Evolutionary conservation across 176 grass and related monocot species (phyloP), one percentile per base, ranked within the genome.

Genomic region (Pontederia paniculata): DNA sequence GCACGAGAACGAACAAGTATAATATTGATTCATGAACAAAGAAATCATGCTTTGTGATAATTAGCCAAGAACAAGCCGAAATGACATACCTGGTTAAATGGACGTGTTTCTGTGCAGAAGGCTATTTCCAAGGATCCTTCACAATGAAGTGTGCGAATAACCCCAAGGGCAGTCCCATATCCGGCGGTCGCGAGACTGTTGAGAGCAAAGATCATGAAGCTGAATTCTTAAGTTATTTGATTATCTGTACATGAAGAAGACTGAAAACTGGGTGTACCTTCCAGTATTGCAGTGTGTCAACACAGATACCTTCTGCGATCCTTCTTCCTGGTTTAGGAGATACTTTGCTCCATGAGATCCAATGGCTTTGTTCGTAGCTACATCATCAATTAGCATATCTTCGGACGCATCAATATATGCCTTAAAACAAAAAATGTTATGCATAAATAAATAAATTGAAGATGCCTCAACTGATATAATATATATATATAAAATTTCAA

Each of bases 281-380:
- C 91, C 91, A 66, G 91, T 97, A 70, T 97, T 97, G 52, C 91
- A 97, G 56, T 97, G 91, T 37, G 91, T 97, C 54, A 97, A 61
- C 76, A 90, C 74, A 70, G 68, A 73, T 19, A 90, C 72, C 15
- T 66, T 78, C 66, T 66, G 74, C 11, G 70, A 79, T 58, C 48
- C 67, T 60, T 72, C 64, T 47, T 77, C 63, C 37, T 81, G 62
- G 47, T 41, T 49, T 73, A 47, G 74, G 74, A 97, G 86, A 76
- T 84, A 86, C 6, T 65, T 69, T 5, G 86, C 83, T 71, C 91
- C 91, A 76, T 90, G 77, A 14, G 54, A 84, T 4, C 91, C 91
- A 72, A 90, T 97, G 78, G 91, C 80, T 65, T 97, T 97, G 65
- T 97, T 97, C 63, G 78, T 76, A 8, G 86, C 72, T 63, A 97